These are phyloP conservation scores for Kodamaea nitidulidarum DNA, from an alignment of 805 yeast species.

Conservation along the genomic window DNA sequence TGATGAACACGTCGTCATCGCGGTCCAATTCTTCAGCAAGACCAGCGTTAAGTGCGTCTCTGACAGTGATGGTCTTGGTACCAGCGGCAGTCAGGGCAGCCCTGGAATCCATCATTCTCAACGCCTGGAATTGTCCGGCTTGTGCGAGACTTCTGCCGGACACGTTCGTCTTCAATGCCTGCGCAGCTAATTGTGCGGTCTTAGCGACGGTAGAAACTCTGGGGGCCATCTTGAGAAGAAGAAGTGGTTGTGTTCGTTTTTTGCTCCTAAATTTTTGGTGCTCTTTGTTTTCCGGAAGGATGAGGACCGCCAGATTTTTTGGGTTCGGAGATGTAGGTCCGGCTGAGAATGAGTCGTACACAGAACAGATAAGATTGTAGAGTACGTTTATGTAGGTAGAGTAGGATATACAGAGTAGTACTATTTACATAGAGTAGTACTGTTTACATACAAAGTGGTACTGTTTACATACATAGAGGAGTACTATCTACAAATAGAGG, in stretches of 20 bases:
- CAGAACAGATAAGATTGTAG: neutral
- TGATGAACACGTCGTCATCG: conserved; percentile 87
- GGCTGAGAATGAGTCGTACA: neutral
- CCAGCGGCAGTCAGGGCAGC: conserved; percentile 42
- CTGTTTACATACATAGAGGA: too few species aligned
- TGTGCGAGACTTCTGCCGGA: conserved; percentile 17
- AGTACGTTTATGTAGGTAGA: too few species aligned
- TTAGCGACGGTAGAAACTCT: conserved; percentile 38
- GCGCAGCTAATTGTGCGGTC: conserved; percentile 40
- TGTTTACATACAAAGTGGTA: too few species aligned
- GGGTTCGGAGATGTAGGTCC: conserved; percentile 18
- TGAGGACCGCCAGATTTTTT: conserved; percentile 25
- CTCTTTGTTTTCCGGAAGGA: conserved; percentile 20
- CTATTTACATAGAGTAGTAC: too few species aligned
- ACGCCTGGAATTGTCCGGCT: conserved; percentile 33
- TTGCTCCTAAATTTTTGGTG: conserved; percentile 2
- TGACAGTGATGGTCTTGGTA: conserved; percentile 71
- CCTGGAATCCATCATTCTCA: conserved; percentile 30
- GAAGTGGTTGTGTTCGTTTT: conserved; percentile 3
- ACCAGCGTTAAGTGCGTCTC: conserved; percentile 95
- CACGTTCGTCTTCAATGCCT: conserved; percentile 23
- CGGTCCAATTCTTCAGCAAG: conserved; percentile 96
- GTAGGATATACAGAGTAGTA: too few species aligned
- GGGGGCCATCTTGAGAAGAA: conserved; percentile 17
- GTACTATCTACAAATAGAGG: too few species aligned